Evolutionary conservation across 2,329 filamentous ascomycete genomes (phyloP), one percentile per base, ranked within the genome.

Genomic region (Beauveria varroae): DNA sequence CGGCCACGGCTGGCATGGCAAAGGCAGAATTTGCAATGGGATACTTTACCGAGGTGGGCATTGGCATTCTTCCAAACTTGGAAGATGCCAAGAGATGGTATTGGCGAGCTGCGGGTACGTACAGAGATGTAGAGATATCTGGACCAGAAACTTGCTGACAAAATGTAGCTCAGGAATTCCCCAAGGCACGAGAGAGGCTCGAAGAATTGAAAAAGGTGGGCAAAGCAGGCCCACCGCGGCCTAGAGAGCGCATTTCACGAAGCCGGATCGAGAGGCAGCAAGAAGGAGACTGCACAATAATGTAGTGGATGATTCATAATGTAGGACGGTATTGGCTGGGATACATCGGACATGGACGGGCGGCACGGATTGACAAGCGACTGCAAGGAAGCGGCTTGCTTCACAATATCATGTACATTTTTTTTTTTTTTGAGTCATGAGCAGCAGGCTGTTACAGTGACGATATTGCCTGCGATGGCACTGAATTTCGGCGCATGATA

Each of bases 21-120:
- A 99, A 98, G 79, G 95, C 95, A 0, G 90, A 98, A 76, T 98
- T 97, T 75, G 95, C 93, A 0, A 96, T 99, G 73, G 95, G 95
- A 0, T 97, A 98, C 75, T 97, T 96, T 71, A 96, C 91, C 0
- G 95, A 99, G 75, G 88, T 95, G 54, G 95, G 95, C 14, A 98
- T 99, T 67, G 95, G 95, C 34, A 87, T 91, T 65, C 81, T 88
- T 18, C 86, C 89, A 9, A 96, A 93, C 72, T 69, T 97, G 68
- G 95, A 99, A 69, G 95, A 98, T 76, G 95, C 93, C 24, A 97
- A 96, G 81, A 85, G 92, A 68, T 99, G 95, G 95, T 99, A 99
- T 76, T 97, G 93, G 84, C 84, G 93, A 73, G 93, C 95, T 75
- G 95, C 95, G 72, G 90, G 93, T 97, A 81, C 86, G 91, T 86